Evolutionary conservation across 2,329 filamentous ascomycete species (phyloP), one percentile per base, ranked within the genome.

Genomic region (Hypoxylon sp.): DNA sequence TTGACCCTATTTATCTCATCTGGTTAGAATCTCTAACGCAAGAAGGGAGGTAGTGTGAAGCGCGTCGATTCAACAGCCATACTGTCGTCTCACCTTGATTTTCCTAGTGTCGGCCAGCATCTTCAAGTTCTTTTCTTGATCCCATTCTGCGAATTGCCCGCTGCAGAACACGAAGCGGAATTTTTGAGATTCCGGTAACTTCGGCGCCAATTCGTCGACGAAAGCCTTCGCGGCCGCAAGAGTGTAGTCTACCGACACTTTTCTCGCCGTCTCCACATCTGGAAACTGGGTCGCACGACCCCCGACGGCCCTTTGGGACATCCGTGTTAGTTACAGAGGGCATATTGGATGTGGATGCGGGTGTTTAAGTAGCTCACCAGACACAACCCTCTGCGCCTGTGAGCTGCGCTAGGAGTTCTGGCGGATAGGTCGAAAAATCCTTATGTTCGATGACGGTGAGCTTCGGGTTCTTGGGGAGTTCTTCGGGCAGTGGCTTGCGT

Each of bases 171-270:
- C 73, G 69, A 84, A 84, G 59, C 79, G 81, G 70, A 85, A 83
- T 57, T 76, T 79, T 27, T 66, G 67, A 13, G 74, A 77, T 2
- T 70, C 62, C 2, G 79, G 75, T 1, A 77, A 70, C 51, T 76
- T 73, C 4, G 76, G 69, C 6, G 77, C 75, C 22, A 83, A 76
- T 46, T 71, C 71, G 1, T 74, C 60, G 51, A 75, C 66, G 67
- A 92, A 89, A 7, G 87, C 85, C 63, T 84, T 84, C 0, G 89
- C 90, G 1, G 89, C 89, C 0, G 85, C 84, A 7, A 91, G 74
- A 0, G 90, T 83, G 74, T 89, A 90, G 66, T 88, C 85, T 58
- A 88, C 81, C 6, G 88, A 89, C 62, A 92, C 89, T 37, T 84
- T 83, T 61, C 77, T 78, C 25, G 77, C 78, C 33, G 75, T 72